A percentile compares a stretch with the other conserved stretches of the same genome.
Conservation (phyloP, 2,329 filamentous ascomycete species). For the Elsinoe perseae region DNA sequence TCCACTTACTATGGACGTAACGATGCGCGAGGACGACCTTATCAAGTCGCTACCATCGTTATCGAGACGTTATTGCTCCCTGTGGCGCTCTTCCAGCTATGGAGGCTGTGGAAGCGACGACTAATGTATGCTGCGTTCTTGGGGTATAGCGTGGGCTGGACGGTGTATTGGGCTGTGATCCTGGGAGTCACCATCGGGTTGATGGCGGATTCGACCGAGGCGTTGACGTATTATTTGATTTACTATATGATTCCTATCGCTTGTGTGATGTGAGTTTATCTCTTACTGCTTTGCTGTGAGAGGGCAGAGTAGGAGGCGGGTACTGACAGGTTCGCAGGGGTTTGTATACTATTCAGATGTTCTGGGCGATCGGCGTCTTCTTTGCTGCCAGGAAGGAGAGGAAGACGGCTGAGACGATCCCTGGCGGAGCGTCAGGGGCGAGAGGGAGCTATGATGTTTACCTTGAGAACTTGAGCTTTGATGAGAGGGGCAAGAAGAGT, state of each 20-base stretch:
- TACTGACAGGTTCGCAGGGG: background rate
- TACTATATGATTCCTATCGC: background rate
- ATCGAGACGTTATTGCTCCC: background rate
- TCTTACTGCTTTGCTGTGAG: background rate
- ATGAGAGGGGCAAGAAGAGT: background rate
- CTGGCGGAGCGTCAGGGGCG: background rate
- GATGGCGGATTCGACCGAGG: background rate
- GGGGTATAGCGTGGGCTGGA: background rate
- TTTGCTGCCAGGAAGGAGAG: background rate
- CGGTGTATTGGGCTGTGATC: background rate
- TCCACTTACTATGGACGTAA: background rate
- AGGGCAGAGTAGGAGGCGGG: background rate
- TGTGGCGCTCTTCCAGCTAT: background rate
- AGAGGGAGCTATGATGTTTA: slow-evolving; percentile 6
- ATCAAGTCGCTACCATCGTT: background rate
- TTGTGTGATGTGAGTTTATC: background rate
- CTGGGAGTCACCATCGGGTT: background rate
- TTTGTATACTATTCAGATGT: background rate
- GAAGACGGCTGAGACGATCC: background rate
- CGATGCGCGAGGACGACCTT: background rate
- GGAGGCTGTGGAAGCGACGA: background rate
- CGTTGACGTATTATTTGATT: background rate
- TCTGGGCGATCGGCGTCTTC: background rate
- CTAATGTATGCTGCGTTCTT: background rate
- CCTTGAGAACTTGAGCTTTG: background rate